Evolutionary conservation across 371 early-diverging fungal genomes (phyloP).

Genomic region (Enterocytospora artemiae): DNA sequence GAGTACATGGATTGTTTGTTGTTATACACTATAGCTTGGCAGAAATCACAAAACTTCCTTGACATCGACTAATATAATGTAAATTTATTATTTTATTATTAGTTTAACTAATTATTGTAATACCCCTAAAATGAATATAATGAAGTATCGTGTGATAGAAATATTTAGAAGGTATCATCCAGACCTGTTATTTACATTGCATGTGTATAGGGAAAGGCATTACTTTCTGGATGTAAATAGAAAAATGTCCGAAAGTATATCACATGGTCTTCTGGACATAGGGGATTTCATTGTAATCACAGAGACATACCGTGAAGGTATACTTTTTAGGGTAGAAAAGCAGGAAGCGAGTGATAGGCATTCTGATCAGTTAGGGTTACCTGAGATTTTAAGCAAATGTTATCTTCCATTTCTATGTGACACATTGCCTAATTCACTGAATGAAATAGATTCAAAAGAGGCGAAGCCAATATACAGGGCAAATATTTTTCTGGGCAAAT

Average conservation of each 20-base stretch:
- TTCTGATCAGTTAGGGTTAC: background rate
- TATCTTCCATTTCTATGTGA: conserved; percentile 31
- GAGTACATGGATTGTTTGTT: too few relatives aligned
- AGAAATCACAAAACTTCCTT: too few relatives aligned
- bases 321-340: conserved; percentile 10
- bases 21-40: too few relatives aligned
- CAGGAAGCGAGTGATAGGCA: background rate
- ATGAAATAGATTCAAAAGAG: background rate
- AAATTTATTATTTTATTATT: too few relatives aligned
- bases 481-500: conserved; percentile 2
- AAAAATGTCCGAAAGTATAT: conserved; percentile 9
- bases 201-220: background rate
- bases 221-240: conserved; percentile 1
- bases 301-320: conserved; percentile 9
- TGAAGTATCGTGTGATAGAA: background rate
- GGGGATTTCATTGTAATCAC: conserved; percentile 9
- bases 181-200: background rate
- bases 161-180: conserved; percentile 1
- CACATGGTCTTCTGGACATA: conserved; percentile 22
- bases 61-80: too few relatives aligned
- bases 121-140: background rate
- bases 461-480: background rate
- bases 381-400: background rate
- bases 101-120: too few relatives aligned
- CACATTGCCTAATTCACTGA: conserved; percentile 14